Conservation (phyloP, 2,329 filamentous ascomycete species). For the Endocalyx cinctus region DNA sequence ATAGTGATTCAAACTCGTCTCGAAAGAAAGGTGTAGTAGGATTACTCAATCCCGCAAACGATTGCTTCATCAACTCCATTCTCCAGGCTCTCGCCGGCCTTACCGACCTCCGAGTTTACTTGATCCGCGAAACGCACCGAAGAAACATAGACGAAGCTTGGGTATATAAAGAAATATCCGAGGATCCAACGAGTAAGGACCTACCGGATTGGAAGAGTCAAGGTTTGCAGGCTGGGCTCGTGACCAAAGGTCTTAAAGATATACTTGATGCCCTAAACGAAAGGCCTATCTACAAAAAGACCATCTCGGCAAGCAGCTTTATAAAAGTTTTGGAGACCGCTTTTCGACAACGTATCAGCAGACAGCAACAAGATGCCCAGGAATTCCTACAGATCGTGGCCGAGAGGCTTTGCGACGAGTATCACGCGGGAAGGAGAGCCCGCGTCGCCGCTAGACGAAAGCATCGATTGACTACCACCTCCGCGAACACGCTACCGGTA, state of each 20-base stretch:
- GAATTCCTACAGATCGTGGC: constrained; percentile 94
- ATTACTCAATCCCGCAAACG: constrained; percentile 85
- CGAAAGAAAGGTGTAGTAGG: constrained; percentile 88
- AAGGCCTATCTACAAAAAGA: constrained; percentile 88
- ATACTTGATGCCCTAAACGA: constrained; percentile 92
- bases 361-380: constrained; percentile 95
- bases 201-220: constrained; percentile 54
- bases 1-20: constrained; percentile 64
- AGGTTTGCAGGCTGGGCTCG: constrained; percentile 71
- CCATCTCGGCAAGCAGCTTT: constrained; percentile 82
- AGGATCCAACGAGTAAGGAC: constrained; percentile 33
- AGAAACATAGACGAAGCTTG: constrained; percentile 72
- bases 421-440: constrained; percentile 76
- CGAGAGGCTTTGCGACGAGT: constrained; percentile 89
- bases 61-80: constrained; percentile 95
- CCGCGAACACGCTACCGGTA: constrained; percentile 12
- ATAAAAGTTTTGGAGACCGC: constrained; percentile 78
- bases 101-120: constrained; percentile 81
- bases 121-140: constrained; percentile 87
- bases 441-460: constrained; percentile 50
- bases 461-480: constrained; percentile 12
- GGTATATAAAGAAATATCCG: constrained; percentile 64
- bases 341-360: constrained; percentile 84
- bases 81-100: constrained; percentile 89
- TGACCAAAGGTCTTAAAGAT: constrained; percentile 84